phyloP scores from a whole-genome alignment of 805 yeast species.

The Zygosaccharomyces gambellarensis region DNA sequence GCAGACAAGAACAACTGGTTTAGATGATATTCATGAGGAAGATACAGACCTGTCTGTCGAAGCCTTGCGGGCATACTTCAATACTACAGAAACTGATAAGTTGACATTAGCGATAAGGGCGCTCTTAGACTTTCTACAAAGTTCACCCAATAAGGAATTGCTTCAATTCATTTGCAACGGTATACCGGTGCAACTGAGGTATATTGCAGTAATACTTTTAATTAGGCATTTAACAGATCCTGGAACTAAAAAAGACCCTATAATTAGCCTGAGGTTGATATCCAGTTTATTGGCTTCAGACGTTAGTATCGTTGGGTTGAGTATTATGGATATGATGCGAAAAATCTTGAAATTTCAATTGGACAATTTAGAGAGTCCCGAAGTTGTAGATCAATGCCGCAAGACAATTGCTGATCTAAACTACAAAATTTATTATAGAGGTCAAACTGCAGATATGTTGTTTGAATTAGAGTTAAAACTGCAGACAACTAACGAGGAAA shows the following conservation, averaged over 20 bases:
- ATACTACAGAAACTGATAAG: conserved; percentile 57
- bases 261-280: conserved; percentile 41
- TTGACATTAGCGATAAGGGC: conserved; percentile 52
- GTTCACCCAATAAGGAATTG: conserved; percentile 37
- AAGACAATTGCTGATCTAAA: conserved; percentile 65
- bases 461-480: conserved; percentile 53
- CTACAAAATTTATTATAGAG: conserved; percentile 75
- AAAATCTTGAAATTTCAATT: conserved; percentile 50
- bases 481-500: conserved; percentile 21
- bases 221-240: conserved; percentile 33
- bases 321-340: conserved; percentile 73
- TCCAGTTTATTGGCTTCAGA: conserved; percentile 65
- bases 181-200: conserved; percentile 76
- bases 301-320: conserved; percentile 80
- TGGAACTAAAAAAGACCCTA: conserved; percentile 13
- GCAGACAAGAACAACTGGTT: conserved; percentile 26
- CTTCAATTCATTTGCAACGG: conserved; percentile 65
- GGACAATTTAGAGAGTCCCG: conserved; percentile 20
- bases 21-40: conserved; percentile 23
- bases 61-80: conserved; percentile 57
- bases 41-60: conserved; percentile 33
- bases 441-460: conserved; percentile 79
- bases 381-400: conserved; percentile 43
- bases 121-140: conserved; percentile 44
- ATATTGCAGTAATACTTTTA: conserved; percentile 51